Percentiles rank a stretch among this genome's conserved stretches.
Conservation (phyloP, 331 rosid species). For the Quercus phellos region DNA sequence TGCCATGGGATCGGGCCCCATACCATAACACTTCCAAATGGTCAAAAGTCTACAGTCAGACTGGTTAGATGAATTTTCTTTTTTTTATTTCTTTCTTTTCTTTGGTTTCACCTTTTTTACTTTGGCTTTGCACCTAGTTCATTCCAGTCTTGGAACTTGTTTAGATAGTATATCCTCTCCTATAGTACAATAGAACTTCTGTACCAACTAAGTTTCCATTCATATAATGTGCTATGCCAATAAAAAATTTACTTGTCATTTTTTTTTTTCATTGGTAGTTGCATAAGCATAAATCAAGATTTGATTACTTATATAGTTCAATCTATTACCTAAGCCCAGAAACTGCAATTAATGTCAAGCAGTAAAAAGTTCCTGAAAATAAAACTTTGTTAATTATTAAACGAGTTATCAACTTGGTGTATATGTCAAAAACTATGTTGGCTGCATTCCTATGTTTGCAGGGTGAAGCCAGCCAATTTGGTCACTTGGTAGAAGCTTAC, state of each 20-base stretch:
- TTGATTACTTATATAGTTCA: neutral
- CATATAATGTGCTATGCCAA: neutral
- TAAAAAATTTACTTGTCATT: too few species aligned
- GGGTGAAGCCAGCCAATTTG: neutral
- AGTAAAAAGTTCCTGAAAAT: neutral
- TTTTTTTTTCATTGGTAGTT: neutral
- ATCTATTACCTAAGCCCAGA: neutral
- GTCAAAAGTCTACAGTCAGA: constrained; percentile 83
- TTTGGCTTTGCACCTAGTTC: neutral
- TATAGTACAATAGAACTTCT: neutral
- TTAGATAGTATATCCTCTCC: neutral
- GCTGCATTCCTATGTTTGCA: neutral
- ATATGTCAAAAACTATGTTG: neutral
- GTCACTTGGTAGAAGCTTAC: neutral
- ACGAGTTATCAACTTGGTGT: too few species aligned
- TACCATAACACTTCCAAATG: constrained; percentile 83
- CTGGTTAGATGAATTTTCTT: constrained; percentile 44
- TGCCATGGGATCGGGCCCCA: constrained; percentile 99
- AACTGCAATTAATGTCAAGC: neutral
- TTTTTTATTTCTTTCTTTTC: neutral
- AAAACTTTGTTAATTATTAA: neutral
- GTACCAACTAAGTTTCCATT: neutral
- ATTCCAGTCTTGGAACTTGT: neutral
- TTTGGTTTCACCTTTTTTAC: neutral
- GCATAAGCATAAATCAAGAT: neutral